A percentile compares a stretch with the other conserved stretches of the same genome.
These are phyloP conservation scores for Papiliotrema nemorosa DNA, from an alignment of 1,284 basidiomycete genomes.

Conservation along the genomic window DNA sequence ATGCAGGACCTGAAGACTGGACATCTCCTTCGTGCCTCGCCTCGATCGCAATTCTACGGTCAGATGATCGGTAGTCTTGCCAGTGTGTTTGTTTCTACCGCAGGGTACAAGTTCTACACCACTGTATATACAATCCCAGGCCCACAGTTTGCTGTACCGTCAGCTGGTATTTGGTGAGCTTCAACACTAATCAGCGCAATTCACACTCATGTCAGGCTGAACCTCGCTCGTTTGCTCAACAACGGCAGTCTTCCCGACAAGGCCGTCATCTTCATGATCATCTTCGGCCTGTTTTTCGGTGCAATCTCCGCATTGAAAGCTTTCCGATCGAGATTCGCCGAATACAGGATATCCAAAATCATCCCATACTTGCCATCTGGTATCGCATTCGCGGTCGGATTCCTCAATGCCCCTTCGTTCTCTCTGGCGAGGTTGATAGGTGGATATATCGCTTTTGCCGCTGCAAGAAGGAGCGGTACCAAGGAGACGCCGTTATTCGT, in stretches of 20 bases:
- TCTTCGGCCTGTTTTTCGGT: slow-evolving; percentile 69
- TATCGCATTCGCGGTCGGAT: slow-evolving; percentile 72
- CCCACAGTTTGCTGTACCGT: slow-evolving; percentile 88
- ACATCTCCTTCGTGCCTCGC: slow-evolving; percentile 78
- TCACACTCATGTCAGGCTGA: slow-evolving; percentile 62
- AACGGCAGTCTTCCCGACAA: slow-evolving; percentile 77
- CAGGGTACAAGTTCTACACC: slow-evolving; percentile 83
- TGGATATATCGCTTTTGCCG: slow-evolving; percentile 72
- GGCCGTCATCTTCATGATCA: slow-evolving; percentile 73
- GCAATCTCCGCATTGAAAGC: slow-evolving; percentile 66
- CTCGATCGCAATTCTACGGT: slow-evolving; percentile 79
- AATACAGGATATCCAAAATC: slow-evolving; percentile 46
- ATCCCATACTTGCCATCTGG: slow-evolving; percentile 79
- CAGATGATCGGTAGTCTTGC: slow-evolving; percentile 83
- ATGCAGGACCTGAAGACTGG: slow-evolving; percentile 99
- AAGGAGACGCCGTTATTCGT: slow-evolving; percentile 63
- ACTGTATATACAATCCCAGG: slow-evolving; percentile 72
- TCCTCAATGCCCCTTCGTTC: slow-evolving; percentile 94
- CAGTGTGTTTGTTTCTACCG: slow-evolving; percentile 82
- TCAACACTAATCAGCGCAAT: neutral
- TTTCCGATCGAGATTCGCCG: slow-evolving; percentile 49
- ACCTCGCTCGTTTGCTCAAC: slow-evolving; percentile 77
- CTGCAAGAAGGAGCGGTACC: slow-evolving; percentile 49
- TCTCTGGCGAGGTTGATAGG: slow-evolving; percentile 87
- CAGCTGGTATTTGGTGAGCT: slow-evolving; percentile 64